Base-by-base conservation (phyloP, 805 yeast genomes). In the Torulaspora microellipsoides region DNA sequence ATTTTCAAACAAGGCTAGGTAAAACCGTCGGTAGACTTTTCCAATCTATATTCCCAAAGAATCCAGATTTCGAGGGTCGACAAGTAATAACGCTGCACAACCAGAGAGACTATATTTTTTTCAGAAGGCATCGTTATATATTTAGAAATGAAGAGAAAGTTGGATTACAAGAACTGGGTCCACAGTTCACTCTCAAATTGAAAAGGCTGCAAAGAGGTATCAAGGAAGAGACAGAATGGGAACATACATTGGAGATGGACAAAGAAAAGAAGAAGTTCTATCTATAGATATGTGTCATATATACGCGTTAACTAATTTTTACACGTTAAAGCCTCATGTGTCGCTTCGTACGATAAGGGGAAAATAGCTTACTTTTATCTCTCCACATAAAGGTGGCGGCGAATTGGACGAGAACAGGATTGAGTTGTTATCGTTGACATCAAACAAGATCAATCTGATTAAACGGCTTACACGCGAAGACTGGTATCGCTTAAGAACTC, bases 1-100 rank as follows among this genome's bases (percentile, higher is more conserved):
- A 93, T 66, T 93, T 93, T 71, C 78, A 86, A 48, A 90, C 99
- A 0, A 75, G 96, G 53, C 73, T 93, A 49, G 99, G 99, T 66
- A 82, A 85, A 59, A 86, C 98, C 0, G 95, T 91, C 5, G 97
- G 96, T 27, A 75, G 95, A 46, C 67, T 93, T 49, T 93, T 93
- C 69, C 97, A 90, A 64, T 80, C 95, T 1, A 71, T 93, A 33
- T 88, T 91, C 67, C 99, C 99, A 8, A 90, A 85, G 47, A 77
- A 78, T 47, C 99, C 99, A 1, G 97, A 93, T 60, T 78, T 93
- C 55, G 85, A 85, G 64, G 99, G 99, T 25, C 77, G 99, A 58
- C 97, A 93, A 63, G 99, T 88, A 35, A 83, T 93, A 25, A 93
- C 99, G 0, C 68, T 93, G 60, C 99, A 93, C 64, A 93, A 93